Conservation (phyloP, 331 rosid species). For the Ulmus americana region DNA sequence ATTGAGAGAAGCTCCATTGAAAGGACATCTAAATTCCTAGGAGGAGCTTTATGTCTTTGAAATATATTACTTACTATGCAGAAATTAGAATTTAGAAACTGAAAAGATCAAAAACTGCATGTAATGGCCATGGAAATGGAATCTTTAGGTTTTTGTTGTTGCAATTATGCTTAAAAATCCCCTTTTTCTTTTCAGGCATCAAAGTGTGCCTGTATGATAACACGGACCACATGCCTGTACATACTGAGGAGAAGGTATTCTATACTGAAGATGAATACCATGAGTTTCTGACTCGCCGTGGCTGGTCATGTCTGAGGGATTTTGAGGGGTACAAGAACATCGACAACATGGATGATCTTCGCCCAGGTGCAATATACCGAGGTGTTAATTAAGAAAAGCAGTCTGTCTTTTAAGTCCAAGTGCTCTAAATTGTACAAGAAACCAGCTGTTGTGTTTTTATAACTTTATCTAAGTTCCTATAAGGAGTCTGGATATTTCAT, state of each 20-base stretch:
- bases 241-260: conserved; percentile 73
- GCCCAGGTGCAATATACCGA: conserved; percentile 77
- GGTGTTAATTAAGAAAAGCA: conserved; percentile 53
- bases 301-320: conserved; percentile 75
- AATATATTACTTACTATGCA: too few relatives aligned
- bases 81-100: too few relatives aligned
- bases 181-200: conserved; percentile 53
- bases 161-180: conserved; percentile 8
- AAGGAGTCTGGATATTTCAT: conserved; percentile 13
- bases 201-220: conserved; percentile 78
- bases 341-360: conserved; percentile 85
- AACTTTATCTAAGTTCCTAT: conserved; percentile 9
- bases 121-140: neutral
- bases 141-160: neutral
- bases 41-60: too few relatives aligned
- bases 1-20: too few relatives aligned
- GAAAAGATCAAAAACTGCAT: neutral
- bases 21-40: too few relatives aligned
- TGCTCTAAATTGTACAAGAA: neutral
- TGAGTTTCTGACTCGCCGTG: conserved; percentile 68
- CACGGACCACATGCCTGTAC: conserved; percentile 69
- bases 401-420: neutral
- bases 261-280: conserved; percentile 85
- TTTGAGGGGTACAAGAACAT: conserved; percentile 71
- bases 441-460: neutral